These are phyloP conservation scores for Aciculosporium take DNA, from an alignment of 2,329 filamentous ascomycete genomes.

Conservation along the genomic window DNA sequence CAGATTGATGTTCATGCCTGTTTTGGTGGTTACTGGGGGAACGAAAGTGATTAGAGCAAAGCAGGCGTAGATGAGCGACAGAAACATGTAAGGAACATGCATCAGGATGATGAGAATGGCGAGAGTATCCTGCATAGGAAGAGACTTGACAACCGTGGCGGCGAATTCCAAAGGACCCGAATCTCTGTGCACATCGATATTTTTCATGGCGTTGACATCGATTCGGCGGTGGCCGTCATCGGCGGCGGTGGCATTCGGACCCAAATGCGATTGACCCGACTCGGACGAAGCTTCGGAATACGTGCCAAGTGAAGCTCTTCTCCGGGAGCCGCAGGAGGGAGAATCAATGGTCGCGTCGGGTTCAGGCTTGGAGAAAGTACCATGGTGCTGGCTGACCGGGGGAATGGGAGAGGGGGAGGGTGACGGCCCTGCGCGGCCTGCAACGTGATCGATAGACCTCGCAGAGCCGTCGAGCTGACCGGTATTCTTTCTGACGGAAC, in stretches of 20 bases:
- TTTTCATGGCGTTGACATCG: slow-evolving; percentile 56
- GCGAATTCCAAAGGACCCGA: slow-evolving; percentile 62
- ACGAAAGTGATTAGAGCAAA: slow-evolving; percentile 91
- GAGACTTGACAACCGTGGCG: slow-evolving; percentile 75
- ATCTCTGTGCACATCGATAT: slow-evolving; percentile 54
- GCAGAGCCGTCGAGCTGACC: slow-evolving; percentile 27
- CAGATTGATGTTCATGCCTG: slow-evolving; percentile 67
- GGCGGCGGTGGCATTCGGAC: slow-evolving; percentile 19
- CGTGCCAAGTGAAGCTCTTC: slow-evolving; percentile 35
- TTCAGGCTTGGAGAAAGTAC: slow-evolving; percentile 18
- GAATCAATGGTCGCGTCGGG: slow-evolving; percentile 18
- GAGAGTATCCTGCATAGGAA: slow-evolving; percentile 86
- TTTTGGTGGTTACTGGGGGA: slow-evolving; percentile 63
- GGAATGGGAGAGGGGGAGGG: slow-evolving; percentile 9
- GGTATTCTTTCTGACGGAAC: slow-evolving; percentile 30
- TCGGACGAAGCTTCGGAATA: slow-evolving; percentile 43
- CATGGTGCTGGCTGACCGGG: slow-evolving; percentile 18
- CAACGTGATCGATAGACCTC: slow-evolving; percentile 19
- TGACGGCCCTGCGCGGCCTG: slow-evolving; percentile 18
- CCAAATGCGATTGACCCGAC: slow-evolving; percentile 29
- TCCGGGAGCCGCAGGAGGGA: slow-evolving; percentile 26
- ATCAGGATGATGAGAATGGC: slow-evolving; percentile 93
- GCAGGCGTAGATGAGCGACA: slow-evolving; percentile 80
- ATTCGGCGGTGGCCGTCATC: slow-evolving; percentile 48
- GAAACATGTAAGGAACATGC: slow-evolving; percentile 74